Evolutionary conservation across 1,284 basidiomycete species (phyloP).

Genomic region (Mycena sp.): DNA sequence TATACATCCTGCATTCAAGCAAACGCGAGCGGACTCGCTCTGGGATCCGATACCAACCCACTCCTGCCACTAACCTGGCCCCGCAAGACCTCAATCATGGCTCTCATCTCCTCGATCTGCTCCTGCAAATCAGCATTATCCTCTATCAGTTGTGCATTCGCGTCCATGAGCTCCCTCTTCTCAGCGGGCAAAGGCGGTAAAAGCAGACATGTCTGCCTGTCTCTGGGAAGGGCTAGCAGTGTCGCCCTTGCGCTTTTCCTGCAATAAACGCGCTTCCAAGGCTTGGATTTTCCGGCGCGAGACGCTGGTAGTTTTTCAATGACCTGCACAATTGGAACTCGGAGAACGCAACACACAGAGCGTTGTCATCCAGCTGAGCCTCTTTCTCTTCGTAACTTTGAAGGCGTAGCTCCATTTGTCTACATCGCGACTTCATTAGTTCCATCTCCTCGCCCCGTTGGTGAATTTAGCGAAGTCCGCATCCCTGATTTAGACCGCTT

Average conservation of each 20-base stretch:
- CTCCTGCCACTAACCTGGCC: slow-evolving; percentile 35
- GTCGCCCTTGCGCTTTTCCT: slow-evolving; percentile 39
- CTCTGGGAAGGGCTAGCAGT: slow-evolving; percentile 26
- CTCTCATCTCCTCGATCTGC: slow-evolving; percentile 75
- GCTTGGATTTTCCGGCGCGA: slow-evolving; percentile 66
- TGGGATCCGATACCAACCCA: slow-evolving; percentile 40
- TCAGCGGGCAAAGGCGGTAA: slow-evolving; percentile 55
- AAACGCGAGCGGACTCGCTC: slow-evolving; percentile 40
- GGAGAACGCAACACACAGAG: slow-evolving; percentile 53
- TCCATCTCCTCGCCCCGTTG: slow-evolving; percentile 67
- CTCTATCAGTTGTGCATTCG: slow-evolving; percentile 60
- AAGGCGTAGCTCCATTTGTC: slow-evolving; percentile 70
- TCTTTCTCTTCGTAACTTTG: slow-evolving; percentile 64
- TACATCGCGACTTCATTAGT: slow-evolving; percentile 61
- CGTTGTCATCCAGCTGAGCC: slow-evolving; percentile 59
- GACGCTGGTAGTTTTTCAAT: slow-evolving; percentile 47
- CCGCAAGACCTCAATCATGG: slow-evolving; percentile 74
- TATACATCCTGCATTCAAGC: not conserved
- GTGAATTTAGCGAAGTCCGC: slow-evolving; percentile 74
- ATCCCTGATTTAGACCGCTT: slow-evolving; percentile 58
- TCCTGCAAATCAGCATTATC: slow-evolving; percentile 68
- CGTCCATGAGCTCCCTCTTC: slow-evolving; percentile 54
- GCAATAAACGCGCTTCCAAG: slow-evolving; percentile 61
- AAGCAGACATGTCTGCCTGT: slow-evolving; percentile 36
- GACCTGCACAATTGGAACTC: not conserved